Conservation (phyloP, 345 rosid genomes). For the Brassica cretica region DNA sequence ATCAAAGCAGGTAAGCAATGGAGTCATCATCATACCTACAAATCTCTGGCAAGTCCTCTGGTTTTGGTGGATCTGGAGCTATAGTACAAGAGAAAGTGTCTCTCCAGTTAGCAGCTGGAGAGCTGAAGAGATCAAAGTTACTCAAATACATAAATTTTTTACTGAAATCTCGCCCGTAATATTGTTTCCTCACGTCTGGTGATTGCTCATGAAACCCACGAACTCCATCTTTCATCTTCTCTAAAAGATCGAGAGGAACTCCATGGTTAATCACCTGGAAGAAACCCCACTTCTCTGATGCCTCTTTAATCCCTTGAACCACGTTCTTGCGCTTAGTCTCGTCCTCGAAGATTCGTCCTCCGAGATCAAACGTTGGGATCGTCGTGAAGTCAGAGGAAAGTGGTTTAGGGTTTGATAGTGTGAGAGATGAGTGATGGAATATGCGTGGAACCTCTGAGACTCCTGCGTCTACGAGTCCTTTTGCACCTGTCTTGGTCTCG, state of each 20-base stretch:
- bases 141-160: neutral
- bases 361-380: constrained; percentile 37
- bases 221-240: neutral
- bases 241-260: neutral
- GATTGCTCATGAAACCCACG: neutral
- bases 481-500: neutral
- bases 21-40: neutral
- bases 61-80: neutral
- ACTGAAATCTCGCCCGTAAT: neutral
- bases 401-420: neutral
- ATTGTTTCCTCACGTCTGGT: neutral
- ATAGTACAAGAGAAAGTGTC: neutral
- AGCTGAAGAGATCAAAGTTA: neutral
- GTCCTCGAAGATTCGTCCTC: neutral
- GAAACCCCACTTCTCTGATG: neutral
- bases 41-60: neutral
- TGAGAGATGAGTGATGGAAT: constrained; percentile 24
- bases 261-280: neutral
- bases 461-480: neutral
- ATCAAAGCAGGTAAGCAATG: neutral
- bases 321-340: neutral
- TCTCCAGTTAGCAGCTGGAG: neutral
- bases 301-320: neutral
- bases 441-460: constrained; percentile 34
- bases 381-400: neutral